Base-by-base conservation (phyloP, 2,329 filamentous ascomycete species). In the Oidium heveae region DNA sequence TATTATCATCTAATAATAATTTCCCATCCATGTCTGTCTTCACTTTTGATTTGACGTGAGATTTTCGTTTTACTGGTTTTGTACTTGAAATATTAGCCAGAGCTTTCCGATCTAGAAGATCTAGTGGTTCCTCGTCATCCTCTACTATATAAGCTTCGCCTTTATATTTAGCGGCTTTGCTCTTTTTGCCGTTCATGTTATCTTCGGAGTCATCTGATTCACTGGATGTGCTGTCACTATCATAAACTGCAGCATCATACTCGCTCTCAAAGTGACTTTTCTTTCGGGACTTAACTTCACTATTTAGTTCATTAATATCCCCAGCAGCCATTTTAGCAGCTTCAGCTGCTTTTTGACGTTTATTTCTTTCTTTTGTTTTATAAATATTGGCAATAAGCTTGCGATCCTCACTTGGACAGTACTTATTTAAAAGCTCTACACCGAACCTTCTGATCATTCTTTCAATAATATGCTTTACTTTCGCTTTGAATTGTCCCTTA, bases 391-490 rank as follows among this genome's bases (percentile, higher is more conserved):
- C 75, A 43, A 98, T 82, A 55, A 98, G 73, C 68, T 96, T 98
- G 61, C 80, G 80, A 68, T 95, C 89, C 22, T 78, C 77, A 63
- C 93, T 85, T 2, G 88, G 89, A 56, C 85, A 88, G 66, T 84
- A 74, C 59, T 77, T 77, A 68, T 91, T 85, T 13, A 98, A 77
- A 33, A 78, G 68, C 1, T 89, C 82, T 49, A 84, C 83, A 51
- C 91, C 88, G 64, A 95, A 96, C 55, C 89, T 80, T 51, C 89
- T 79, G 22, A 96, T 83, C 75, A 95, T 86, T 54, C 91, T 80
- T 70, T 98, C 91, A 16, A 98, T 71, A 59, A 98, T 96, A 65
- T 95, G 88, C 77, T 95, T 96, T 61, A 98, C 88, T 72, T 96
- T 98, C 52, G 85, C 82, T 63, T 89, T 86, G 71, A 98, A 91